Evolutionary conservation across 1,139 yeast species (phyloP).

Genomic region (Spathaspora sp.): DNA sequence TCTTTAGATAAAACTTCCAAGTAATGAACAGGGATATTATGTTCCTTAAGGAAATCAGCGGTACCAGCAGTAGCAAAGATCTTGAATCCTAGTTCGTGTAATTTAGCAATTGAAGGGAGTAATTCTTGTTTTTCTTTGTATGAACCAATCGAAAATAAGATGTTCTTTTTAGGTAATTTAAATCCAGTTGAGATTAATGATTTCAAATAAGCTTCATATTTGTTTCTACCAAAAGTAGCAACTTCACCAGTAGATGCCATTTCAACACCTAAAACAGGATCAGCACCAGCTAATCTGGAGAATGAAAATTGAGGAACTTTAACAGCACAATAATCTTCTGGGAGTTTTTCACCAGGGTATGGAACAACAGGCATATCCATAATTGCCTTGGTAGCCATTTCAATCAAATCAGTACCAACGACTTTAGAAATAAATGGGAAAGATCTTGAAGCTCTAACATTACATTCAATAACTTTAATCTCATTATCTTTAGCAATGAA

Average conservation of each 20-base stretch:
- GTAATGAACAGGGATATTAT: constrained; percentile 90
- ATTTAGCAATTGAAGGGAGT: constrained; percentile 80
- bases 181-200: constrained; percentile 94
- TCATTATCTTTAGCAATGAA: constrained; percentile 90
- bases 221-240: constrained; percentile 94
- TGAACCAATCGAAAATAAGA: constrained; percentile 93
- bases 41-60: constrained; percentile 96
- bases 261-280: constrained; percentile 97
- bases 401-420: constrained; percentile 94
- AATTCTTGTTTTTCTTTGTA: constrained; percentile 94
- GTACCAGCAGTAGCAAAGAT: constrained; percentile 99
- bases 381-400: constrained; percentile 96
- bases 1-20: constrained; percentile 79
- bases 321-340: constrained; percentile 93
- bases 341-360: constrained; percentile 85
- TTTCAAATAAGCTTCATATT: constrained; percentile 95
- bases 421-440: constrained; percentile 99
- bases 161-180: constrained; percentile 92
- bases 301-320: constrained; percentile 98
- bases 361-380: constrained; percentile 86
- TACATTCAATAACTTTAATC: constrained; percentile 96
- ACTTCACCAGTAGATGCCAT: constrained; percentile 99
- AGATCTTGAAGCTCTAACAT: constrained; percentile 96
- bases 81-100: constrained; percentile 82
- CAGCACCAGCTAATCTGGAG: constrained; percentile 97